phyloP scores from a whole-genome alignment of 768 basidiomycete genomes.

The Cubamyces sp. region DNA sequence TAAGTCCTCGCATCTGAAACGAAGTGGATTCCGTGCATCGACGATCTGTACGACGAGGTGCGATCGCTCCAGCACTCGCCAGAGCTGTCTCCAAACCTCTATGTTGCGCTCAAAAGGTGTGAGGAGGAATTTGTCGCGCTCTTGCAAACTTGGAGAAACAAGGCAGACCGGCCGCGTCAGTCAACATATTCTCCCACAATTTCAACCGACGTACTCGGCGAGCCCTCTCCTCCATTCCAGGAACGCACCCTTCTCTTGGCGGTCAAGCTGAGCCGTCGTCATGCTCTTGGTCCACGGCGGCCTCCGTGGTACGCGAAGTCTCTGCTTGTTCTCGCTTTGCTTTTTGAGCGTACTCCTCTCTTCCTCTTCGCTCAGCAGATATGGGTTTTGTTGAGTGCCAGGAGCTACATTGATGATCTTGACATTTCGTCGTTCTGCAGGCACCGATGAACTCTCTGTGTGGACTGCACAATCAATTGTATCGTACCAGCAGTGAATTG shows the following conservation, averaged over 20 bases:
- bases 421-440: constrained; percentile 74
- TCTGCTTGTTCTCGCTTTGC: constrained; percentile 72
- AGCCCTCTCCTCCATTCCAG: constrained; percentile 91
- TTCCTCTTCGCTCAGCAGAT: constrained; percentile 81
- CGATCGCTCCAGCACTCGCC: constrained; percentile 95
- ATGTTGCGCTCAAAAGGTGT: constrained; percentile 97
- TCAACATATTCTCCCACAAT: neutral
- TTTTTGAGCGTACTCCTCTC: constrained; percentile 74
- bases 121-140: constrained; percentile 83
- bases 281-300: constrained; percentile 88
- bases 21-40: constrained; percentile 92
- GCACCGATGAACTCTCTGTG: neutral
- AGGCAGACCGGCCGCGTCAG: neutral
- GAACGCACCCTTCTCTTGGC: constrained; percentile 88
- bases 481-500: constrained; percentile 92
- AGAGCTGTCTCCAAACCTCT: constrained; percentile 98
- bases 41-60: constrained; percentile 95
- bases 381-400: constrained; percentile 72
- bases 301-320: constrained; percentile 85
- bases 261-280: constrained; percentile 78
- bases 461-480: neutral
- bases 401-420: constrained; percentile 72
- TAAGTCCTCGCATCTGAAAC: constrained; percentile 91
- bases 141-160: constrained; percentile 67
- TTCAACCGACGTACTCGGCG: constrained; percentile 69